Evolutionary conservation across 2,329 filamentous ascomycete genomes (phyloP).

Genomic region (Gliomastix tumulicola): DNA sequence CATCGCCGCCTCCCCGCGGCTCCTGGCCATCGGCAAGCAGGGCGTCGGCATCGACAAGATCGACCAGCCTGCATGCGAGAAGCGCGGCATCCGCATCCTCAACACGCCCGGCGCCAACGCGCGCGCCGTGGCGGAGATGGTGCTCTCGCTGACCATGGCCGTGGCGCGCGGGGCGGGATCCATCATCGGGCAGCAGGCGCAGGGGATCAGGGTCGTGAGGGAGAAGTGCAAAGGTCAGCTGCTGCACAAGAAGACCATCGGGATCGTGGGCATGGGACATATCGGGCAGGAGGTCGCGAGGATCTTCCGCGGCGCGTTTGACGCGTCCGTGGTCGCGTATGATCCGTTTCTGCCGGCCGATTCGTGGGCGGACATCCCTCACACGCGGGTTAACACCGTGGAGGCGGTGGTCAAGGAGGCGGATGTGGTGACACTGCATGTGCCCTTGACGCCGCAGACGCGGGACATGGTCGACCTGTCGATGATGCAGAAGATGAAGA

Average conservation of each 20-base stretch:
- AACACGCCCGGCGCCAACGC: constrained; percentile 40
- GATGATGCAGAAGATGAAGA: constrained; percentile 26
- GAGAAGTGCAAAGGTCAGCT: constrained; percentile 31
- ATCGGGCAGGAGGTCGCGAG: constrained; percentile 25
- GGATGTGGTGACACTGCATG: constrained; percentile 27
- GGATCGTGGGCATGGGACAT: constrained; percentile 30
- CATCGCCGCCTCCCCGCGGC: constrained; percentile 21
- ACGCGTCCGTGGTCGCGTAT: constrained; percentile 23
- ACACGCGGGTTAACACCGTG: constrained; percentile 17
- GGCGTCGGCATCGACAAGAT: constrained; percentile 40
- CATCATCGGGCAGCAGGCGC: constrained; percentile 20
- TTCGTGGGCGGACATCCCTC: constrained; percentile 23
- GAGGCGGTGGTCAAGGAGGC: constrained; percentile 20
- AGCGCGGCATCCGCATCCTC: constrained; percentile 31
- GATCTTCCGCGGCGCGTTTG: constrained; percentile 27
- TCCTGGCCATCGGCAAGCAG: constrained; percentile 37
- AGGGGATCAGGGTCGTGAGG: constrained; percentile 22
- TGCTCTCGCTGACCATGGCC: constrained; percentile 23
- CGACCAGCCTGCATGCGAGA: constrained; percentile 27
- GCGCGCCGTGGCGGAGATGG: constrained; percentile 30
- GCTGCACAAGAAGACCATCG: constrained; percentile 22
- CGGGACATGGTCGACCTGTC: constrained; percentile 19
- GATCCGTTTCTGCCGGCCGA: constrained; percentile 22
- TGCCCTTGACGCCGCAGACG: constrained; percentile 25
- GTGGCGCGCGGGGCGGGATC: constrained; percentile 22